These are phyloP conservation scores for Acanthamoeba rhysodes DNA, from an alignment of 208 protist species.

Conservation along the genomic window DNA sequence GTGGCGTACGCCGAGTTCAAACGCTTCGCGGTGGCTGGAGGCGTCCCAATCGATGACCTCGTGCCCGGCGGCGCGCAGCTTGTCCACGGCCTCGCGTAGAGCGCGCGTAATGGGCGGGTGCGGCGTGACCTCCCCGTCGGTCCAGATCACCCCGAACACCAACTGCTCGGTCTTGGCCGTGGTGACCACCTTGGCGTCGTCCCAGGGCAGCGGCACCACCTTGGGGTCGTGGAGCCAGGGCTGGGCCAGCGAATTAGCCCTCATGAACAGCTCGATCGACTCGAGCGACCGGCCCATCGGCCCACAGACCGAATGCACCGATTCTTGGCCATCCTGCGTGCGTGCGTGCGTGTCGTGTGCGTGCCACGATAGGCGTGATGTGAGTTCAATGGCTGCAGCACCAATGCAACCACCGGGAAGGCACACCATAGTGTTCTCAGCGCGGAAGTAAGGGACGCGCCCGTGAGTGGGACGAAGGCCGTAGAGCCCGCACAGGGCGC, in stretches of 20 bases:
- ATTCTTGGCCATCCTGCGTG: conserved; percentile 55
- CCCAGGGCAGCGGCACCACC: conserved; percentile 57
- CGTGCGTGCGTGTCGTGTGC: too few species aligned
- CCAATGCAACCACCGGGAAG: too few species aligned
- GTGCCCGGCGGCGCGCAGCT: conserved; percentile 42
- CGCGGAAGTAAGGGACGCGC: not conserved
- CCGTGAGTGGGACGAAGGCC: conserved; percentile 4
- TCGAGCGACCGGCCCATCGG: conserved; percentile 69
- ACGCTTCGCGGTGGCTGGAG: not conserved
- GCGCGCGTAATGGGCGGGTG: conserved; percentile 57
- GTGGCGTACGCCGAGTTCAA: not conserved
- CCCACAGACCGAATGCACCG: conserved; percentile 1
- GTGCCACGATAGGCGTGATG: too few species aligned
- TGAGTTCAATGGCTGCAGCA: too few species aligned
- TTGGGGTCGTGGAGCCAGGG: conserved; percentile 29
- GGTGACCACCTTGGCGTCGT: not conserved
- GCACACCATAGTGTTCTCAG: not conserved
- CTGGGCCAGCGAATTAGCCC: not conserved
- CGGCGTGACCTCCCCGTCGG: conserved; percentile 27
- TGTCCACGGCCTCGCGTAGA: not conserved
- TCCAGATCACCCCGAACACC: conserved; percentile 61
- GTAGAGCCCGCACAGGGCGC: conserved; percentile 47
- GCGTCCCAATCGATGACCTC: conserved; percentile 43
- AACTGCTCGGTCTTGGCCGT: not conserved
- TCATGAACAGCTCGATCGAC: conserved; percentile 73